Evolutionary conservation across 805 yeast species (phyloP).

Genomic region (Starmera amethionina): DNA sequence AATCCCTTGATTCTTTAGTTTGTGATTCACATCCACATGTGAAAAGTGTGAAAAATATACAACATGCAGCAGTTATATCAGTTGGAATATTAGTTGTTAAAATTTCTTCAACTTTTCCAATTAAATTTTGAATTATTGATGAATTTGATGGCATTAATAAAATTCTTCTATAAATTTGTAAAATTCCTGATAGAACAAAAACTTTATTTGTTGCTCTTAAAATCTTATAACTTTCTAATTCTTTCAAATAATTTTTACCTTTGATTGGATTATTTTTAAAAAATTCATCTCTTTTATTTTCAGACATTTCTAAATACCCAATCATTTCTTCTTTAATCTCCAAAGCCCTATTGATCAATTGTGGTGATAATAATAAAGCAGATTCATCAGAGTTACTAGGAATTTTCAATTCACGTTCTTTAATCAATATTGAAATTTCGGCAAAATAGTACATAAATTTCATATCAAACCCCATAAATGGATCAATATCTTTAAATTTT

Average conservation of each 20-base stretch:
- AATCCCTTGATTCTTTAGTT: slow-evolving; percentile 21
- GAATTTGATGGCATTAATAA: slow-evolving; percentile 39
- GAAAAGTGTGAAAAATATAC: slow-evolving; percentile 41
- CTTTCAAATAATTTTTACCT: too few species aligned
- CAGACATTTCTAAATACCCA: slow-evolving; percentile 14
- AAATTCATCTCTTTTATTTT: slow-evolving; percentile 19
- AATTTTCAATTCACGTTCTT: slow-evolving; percentile 15
- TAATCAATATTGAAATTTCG: slow-evolving; percentile 33
- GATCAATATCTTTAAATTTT: slow-evolving; percentile 39
- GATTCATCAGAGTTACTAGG: slow-evolving; percentile 2
- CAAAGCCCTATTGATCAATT: slow-evolving; percentile 22
- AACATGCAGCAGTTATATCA: slow-evolving; percentile 39
- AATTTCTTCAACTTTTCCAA: slow-evolving; percentile 24
- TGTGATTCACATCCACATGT: slow-evolving; percentile 46
- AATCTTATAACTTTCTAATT: slow-evolving; percentile 12
- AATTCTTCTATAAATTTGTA: slow-evolving; percentile 49
- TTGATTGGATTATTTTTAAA: slow-evolving; percentile 3
- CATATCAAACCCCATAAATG: slow-evolving; percentile 57
- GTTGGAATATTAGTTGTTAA: slow-evolving; percentile 27
- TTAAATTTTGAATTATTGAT: slow-evolving; percentile 32
- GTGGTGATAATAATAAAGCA: slow-evolving; percentile 2
- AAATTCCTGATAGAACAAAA: slow-evolving; percentile 42
- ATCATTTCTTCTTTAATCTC: slow-evolving; percentile 26
- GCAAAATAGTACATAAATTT: slow-evolving; percentile 49
- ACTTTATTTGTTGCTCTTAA: slow-evolving; percentile 41